These are phyloP conservation scores for Elaphomyces granulatus DNA, from an alignment of 495 filamentous ascomycete species.

Conservation along the genomic window DNA sequence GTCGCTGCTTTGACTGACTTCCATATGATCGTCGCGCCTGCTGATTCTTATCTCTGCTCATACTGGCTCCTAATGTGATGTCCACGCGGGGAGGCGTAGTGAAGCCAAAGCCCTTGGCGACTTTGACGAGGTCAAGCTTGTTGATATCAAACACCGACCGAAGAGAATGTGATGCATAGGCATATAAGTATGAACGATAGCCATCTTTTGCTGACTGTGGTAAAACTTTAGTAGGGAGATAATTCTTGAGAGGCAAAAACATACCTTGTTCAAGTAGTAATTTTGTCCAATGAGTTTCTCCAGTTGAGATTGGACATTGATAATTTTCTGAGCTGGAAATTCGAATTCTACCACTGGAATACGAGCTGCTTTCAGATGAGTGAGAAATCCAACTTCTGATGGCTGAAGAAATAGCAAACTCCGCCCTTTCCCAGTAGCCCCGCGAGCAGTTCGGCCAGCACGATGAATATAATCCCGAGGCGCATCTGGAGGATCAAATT, in stretches of 20 bases:
- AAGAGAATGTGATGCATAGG: conserved; percentile 83
- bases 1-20: conserved; percentile 41
- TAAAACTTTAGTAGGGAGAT: conserved; percentile 6
- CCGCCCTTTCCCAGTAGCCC: conserved; percentile 64
- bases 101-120: conserved; percentile 92
- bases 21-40: conserved; percentile 68
- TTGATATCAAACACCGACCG: conserved; percentile 86
- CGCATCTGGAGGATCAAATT: conserved; percentile 89
- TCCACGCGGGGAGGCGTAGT: conserved; percentile 78
- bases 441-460: conserved; percentile 87
- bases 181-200: conserved; percentile 77
- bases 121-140: conserved; percentile 83
- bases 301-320: conserved; percentile 88
- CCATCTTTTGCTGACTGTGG: conserved; percentile 48
- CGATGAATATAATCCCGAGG: conserved; percentile 92
- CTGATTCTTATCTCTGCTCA: conserved; percentile 76
- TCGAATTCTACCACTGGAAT: conserved; percentile 95
- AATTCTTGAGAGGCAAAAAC: conserved; percentile 8
- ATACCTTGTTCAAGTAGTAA: conserved; percentile 89
- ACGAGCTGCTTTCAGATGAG: conserved; percentile 78
- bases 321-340: conserved; percentile 80
- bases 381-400: conserved; percentile 80
- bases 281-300: conserved; percentile 92
- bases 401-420: conserved; percentile 88
- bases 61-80: conserved; percentile 71